Evolutionary conservation across 2,329 filamentous ascomycete species (phyloP), one percentile per base, ranked within the genome.

Genomic region (Fusarium chuoi): DNA sequence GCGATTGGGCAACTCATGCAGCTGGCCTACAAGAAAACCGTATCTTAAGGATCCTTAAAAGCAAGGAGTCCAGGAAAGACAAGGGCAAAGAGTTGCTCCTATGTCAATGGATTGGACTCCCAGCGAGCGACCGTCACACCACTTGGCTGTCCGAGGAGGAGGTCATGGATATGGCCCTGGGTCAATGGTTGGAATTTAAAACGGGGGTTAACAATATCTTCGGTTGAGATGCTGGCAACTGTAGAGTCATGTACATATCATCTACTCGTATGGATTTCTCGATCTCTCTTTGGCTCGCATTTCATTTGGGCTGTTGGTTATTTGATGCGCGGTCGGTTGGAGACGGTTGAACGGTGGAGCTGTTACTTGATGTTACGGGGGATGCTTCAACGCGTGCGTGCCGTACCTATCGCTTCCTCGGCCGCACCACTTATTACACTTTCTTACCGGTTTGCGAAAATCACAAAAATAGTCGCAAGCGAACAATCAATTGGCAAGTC

Each of bases 311-410:
- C 46, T 49, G 46, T 49, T 49, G 46, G 46, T 18, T 20, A 14
- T 35, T 24, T n/a, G 48, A 35, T 51, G 30, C 17, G 12, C 9
- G 18, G n/a, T 22, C 55, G 63, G 63, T 20, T 68, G 48, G n/a
- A 15, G n/a, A 48, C 65, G 63, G 63, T 42, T 68, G 51, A 42
- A 39, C 12, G 45, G 63, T 68, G 64, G 63, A 68, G 64, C 36
- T 55, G 6, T 46, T 48, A 36, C 30, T 51, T 35, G 14, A 24
- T 22, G 20, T 36, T 28, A 35, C 28, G n/a, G 30, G n/a, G 30
- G 41, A 48, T 17, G 7, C 24, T 35, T 35, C 39, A 10, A 22
- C 18, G 8, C 24, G 11, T 48, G 30, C 30, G 30, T 30, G 2
- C 30, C 11, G 11, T 30, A 30, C 30, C 30, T 30, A 35, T 49